Base-by-base conservation (phyloP, 2,329 filamentous ascomycete species). In the Penicillium sclerotiorum region DNA sequence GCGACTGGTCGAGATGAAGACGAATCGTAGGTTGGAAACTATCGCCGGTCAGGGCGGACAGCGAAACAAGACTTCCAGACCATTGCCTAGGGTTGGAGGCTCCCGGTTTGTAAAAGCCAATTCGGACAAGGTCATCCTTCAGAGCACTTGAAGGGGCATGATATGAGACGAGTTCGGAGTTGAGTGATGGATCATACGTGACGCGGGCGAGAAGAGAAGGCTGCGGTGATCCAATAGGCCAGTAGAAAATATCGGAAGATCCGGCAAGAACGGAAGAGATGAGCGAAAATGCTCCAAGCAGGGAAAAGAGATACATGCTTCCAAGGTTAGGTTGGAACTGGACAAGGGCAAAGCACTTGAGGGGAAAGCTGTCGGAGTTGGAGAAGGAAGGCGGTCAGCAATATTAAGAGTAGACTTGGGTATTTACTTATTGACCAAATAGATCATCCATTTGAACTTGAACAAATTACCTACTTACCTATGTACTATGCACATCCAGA, bases 81-180 rank as follows among this genome's bases (percentile, higher is more conserved):
- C 71, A 74, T 62, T 71, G 66, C 44, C 66, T 70, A 13, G 62
- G 41, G 37, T 65, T 66, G 21, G 62, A 56, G 1, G 62, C 50
- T 1, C 64, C 67, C 17, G 57, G 56, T 32, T 60, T 81, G 59
- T 73, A 78, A 27, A 81, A 75, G 51, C 79, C 80, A 6, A 83
- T 70, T 32, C 79, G 76, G 38, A 81, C 69, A 56, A 83, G 78
- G 61, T 77, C 74, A 46, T 77, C 70, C 58, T 47, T 37, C 35
- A 46, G 33, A 40, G 59, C 40, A 50, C 55, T 27, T 47, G 53
- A 23, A 7, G 73, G 72, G 25, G 72, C 70, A 4, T 68, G 65
- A 58, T 73, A 76, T 15, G 71, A 69, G 9, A 69, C 52, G 9
- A 76, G 57, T 22, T 67, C 60, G 33, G 71, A 64, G 20, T 66